Evolutionary conservation across 2,329 filamentous ascomycete species (phyloP).

Genomic region (Colletotrichum sp.): DNA sequence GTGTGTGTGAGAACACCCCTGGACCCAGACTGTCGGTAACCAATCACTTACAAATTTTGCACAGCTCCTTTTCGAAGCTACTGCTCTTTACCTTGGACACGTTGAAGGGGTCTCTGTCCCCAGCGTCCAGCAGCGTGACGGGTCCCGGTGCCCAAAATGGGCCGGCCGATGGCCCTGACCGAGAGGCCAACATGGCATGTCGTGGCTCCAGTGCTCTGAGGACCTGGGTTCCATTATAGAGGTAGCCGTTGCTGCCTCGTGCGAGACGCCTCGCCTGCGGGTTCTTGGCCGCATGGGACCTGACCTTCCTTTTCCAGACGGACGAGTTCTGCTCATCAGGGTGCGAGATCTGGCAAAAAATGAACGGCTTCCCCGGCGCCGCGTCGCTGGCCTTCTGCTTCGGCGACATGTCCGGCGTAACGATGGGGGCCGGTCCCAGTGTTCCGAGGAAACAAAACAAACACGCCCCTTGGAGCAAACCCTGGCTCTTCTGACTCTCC

Average conservation of each 20-base stretch:
- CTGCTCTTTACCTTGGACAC: not conserved
- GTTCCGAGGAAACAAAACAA: not conserved
- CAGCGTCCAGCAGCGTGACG: not conserved
- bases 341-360: slow-evolving; percentile 24
- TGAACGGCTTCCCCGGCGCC: not conserved
- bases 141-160: not conserved
- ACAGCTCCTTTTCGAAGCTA: not conserved
- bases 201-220: not conserved
- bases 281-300: slow-evolving; percentile 25
- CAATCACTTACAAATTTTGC: slow-evolving; percentile 5
- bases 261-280: not conserved
- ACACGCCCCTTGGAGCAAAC: not conserved
- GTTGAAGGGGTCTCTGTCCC: not conserved
- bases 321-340: slow-evolving; percentile 11
- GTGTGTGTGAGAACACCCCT: not conserved
- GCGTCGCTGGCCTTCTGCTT: not conserved
- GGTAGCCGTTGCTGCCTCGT: not conserved
- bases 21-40: not conserved
- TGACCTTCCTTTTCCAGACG: slow-evolving; percentile 17
- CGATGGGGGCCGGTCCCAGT: not conserved
- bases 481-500: not conserved
- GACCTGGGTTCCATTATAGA: not conserved
- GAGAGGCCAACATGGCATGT: not conserved
- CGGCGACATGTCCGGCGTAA: not conserved
- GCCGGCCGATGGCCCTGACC: not conserved